phyloP scores from a whole-genome alignment of 768 basidiomycete genomes.

The Inosperma sp. region DNA sequence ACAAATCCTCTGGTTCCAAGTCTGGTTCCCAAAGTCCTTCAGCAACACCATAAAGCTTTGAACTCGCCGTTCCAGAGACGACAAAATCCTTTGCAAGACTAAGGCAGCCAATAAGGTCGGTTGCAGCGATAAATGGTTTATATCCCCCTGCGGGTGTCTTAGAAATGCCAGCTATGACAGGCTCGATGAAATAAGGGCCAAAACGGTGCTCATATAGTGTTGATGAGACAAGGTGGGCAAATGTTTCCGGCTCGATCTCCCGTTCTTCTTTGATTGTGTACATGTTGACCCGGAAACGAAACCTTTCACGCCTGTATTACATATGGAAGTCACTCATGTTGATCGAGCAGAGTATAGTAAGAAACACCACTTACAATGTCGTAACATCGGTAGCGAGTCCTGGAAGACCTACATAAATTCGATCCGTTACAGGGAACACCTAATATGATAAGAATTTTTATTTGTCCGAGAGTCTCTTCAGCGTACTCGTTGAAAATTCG shows the following conservation, averaged over 20 bases:
- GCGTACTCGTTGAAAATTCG: constrained; percentile 90
- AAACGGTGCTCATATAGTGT: constrained; percentile 96
- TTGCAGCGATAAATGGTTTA: constrained; percentile 92
- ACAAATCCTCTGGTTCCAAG: constrained; percentile 92
- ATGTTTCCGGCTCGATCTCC: constrained; percentile 93
- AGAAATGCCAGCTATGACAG: constrained; percentile 89
- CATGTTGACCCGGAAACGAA: constrained; percentile 96
- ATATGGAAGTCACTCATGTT: constrained; percentile 8
- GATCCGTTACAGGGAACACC: constrained; percentile 94
- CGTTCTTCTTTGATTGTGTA: constrained; percentile 99
- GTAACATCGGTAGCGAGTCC: constrained; percentile 92
- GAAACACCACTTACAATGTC: constrained; percentile 61
- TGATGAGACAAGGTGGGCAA: constrained; percentile 91
- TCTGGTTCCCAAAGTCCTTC: constrained; percentile 99
- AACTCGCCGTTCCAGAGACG: constrained; percentile 87
- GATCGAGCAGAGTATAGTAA: constrained; percentile 1
- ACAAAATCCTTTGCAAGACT: constrained; percentile 97
- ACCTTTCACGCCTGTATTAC: constrained; percentile 69
- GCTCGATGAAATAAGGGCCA: constrained; percentile 94
- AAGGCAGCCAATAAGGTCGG: constrained; percentile 90
- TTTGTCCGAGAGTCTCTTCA: not conserved
- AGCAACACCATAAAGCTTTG: constrained; percentile 93
- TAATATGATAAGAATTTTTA: constrained; percentile 29
- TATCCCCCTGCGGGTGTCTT: constrained; percentile 64
- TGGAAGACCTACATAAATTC: constrained; percentile 85